Evolutionary conservation across 441 rosid species (phyloP).

Genomic region (Mallotus japonicus): DNA sequence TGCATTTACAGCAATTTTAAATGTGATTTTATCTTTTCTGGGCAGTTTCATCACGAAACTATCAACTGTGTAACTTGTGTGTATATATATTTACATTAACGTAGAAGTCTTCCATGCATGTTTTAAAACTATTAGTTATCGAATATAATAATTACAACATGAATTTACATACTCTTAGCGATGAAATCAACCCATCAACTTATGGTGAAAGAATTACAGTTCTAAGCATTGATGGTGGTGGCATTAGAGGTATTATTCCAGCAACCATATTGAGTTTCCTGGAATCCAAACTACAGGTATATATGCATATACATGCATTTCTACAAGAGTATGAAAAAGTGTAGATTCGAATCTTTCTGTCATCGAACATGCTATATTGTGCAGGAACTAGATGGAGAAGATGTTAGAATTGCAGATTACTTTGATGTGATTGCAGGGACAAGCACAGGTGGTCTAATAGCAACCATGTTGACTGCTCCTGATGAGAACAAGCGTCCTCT

Average conservation of each 20-base stretch:
- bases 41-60: neutral
- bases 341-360: too few relatives aligned
- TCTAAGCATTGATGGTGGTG: constrained; percentile 42
- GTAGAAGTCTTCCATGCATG: too few relatives aligned
- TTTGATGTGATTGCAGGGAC: constrained; percentile 33
- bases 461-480: constrained; percentile 31
- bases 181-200: constrained; percentile 16
- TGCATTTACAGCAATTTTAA: neutral
- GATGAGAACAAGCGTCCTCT: constrained; percentile 24
- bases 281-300: constrained; percentile 35
- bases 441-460: constrained; percentile 28
- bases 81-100: neutral
- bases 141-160: neutral
- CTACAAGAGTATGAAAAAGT: too few relatives aligned
- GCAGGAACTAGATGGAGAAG: constrained; percentile 30
- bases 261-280: constrained; percentile 30
- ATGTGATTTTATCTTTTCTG: neutral
- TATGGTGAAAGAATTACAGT: constrained; percentile 31
- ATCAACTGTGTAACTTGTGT: neutral
- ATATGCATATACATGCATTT: neutral
- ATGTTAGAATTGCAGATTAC: constrained; percentile 26
- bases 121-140: too few relatives aligned
- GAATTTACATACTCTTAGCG: neutral
- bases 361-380: neutral
- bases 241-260: constrained; percentile 38